A percentile compares a stretch with the other conserved stretches of the same genome.
These are phyloP conservation scores for Fermentozyma sake DNA, from an alignment of 1,139 yeast species.

Conservation along the genomic window DNA sequence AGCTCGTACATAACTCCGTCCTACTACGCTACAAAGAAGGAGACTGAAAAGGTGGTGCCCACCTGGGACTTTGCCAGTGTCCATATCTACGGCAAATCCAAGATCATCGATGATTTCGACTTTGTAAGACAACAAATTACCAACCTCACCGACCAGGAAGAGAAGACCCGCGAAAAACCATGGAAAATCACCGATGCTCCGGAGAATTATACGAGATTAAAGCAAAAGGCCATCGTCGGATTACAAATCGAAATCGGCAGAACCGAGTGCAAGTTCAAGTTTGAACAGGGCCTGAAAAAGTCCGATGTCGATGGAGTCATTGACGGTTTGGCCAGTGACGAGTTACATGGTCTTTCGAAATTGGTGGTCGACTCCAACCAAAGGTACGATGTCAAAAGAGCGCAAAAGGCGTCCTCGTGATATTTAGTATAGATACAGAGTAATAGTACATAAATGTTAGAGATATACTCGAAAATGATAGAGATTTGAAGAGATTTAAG, in stretches of 20 bases:
- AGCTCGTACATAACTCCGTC: constrained; percentile 58
- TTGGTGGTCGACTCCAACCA: constrained; percentile 8
- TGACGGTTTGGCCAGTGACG: constrained; percentile 37
- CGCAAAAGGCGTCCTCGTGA: neutral
- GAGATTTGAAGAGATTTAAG: too few species aligned
- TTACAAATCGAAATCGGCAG: constrained; percentile 48
- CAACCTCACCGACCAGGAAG: constrained; percentile 46
- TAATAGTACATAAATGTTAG: too few species aligned
- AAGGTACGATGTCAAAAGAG: constrained; percentile 1
- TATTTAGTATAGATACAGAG: too few species aligned
- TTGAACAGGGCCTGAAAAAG: constrained; percentile 48
- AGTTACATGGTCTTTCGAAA: constrained; percentile 8
- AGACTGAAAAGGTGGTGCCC: constrained; percentile 62
- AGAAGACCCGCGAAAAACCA: constrained; percentile 33
- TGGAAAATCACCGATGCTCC: constrained; percentile 66
- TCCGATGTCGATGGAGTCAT: constrained; percentile 52
- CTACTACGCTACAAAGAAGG: constrained; percentile 55
- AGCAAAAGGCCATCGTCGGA: constrained; percentile 57
- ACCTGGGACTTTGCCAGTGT: constrained; percentile 70
- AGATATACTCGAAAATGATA: too few species aligned
- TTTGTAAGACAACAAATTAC: constrained; percentile 47
- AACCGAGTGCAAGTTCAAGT: constrained; percentile 57
- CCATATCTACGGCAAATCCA: constrained; percentile 54
- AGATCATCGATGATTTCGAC: constrained; percentile 40
- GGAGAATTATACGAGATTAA: constrained; percentile 36